Base-by-base conservation (phyloP, 2,329 filamentous ascomycete genomes). In the Trichophyton equinum region DNA sequence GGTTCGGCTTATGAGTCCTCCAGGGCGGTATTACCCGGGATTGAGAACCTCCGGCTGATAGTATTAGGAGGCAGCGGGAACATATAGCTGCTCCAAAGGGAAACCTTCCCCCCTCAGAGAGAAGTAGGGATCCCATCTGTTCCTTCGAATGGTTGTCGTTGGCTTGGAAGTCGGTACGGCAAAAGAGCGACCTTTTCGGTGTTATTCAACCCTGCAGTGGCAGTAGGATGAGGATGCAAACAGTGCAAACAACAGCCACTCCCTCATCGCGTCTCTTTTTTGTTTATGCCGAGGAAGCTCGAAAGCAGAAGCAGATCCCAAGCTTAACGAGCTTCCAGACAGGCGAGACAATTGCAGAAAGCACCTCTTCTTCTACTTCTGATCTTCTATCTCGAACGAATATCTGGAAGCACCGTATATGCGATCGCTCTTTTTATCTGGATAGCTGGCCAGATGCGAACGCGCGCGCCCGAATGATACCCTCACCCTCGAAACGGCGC, bases 401-500 rank as follows among this genome's bases (percentile, higher is more conserved):
- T 25, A 53, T 33, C 13, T 15, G 13, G 49, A 33, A 9, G 49
- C 25, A 30, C n/a, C 9, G 33, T 27, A 5, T 53, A 33, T 53
- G 22, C n/a, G 27, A 8, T n/a, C 15, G 8, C 13, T 15, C 49
- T n/a, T 30, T 33, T 25, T 25, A n/a, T 25, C 49, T 8, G 4
- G 27, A 3, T 60, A 30, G 40, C n/a, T 44, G 5, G 18, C 40
- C 15, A n/a, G 44, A 42, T 60, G 47, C n/a, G 25, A 46, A 65
- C 60, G 59, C 60, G 53, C 58, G 15, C 56, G 46, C 18, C 58
- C 57, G 62, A 63, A 81, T 82, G 79, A 81, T 83, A 53, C 49
- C 49, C 64, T 75, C 78, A 27, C 81, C 84, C 55, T 76, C 82
- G 4, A 88, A 88, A 72, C 78, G 84, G 69, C 81, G 84, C 68